Evolutionary conservation across 2,329 filamentous ascomycete genomes (phyloP).

Genomic region (Aspergillus caelatus): DNA sequence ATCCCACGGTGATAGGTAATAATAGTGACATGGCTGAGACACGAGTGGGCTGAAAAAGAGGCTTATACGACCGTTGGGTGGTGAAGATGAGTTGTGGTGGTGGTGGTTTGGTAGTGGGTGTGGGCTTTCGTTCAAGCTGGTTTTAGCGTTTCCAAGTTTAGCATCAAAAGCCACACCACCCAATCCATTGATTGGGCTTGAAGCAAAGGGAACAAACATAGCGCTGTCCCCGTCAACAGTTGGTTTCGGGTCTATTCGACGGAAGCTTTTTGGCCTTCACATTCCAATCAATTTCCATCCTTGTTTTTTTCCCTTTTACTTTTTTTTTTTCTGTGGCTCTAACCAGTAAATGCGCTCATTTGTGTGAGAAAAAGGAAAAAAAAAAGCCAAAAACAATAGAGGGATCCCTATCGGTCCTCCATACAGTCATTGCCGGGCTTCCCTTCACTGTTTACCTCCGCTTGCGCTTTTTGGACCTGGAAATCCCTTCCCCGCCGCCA

Average conservation of each 20-base stretch:
- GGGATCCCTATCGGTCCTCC: background rate
- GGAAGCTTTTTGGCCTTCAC: slow-evolving; percentile 1
- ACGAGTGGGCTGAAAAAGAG: slow-evolving; percentile 4
- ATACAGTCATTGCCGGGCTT: background rate
- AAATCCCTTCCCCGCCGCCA: slow-evolving; percentile 19
- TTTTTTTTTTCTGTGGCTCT: background rate
- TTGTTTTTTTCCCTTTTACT: slow-evolving; percentile 15
- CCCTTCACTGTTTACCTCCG: slow-evolving; percentile 20
- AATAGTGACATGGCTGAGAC: slow-evolving; percentile 15
- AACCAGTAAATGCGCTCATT: background rate
- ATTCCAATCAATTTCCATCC: slow-evolving; percentile 7
- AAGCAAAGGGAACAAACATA: slow-evolving; percentile 25
- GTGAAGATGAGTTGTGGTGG: background rate
- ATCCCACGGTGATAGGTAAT: background rate
- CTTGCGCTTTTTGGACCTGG: slow-evolving; percentile 12
- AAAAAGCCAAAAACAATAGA: background rate
- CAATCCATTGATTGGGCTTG: slow-evolving; percentile 4
- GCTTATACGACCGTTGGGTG: slow-evolving; percentile 2
- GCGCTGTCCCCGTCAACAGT: slow-evolving; percentile 15
- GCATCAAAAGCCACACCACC: slow-evolving; percentile 15
- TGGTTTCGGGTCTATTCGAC: slow-evolving; percentile 17
- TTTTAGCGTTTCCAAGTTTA: slow-evolving; percentile 26
- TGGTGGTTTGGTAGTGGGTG: background rate
- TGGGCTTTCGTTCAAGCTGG: slow-evolving; percentile 1
- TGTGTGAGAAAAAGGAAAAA: background rate